Evolutionary conservation across 2,329 filamentous ascomycete species (phyloP).

Genomic region (Trichoderma harzianum): DNA sequence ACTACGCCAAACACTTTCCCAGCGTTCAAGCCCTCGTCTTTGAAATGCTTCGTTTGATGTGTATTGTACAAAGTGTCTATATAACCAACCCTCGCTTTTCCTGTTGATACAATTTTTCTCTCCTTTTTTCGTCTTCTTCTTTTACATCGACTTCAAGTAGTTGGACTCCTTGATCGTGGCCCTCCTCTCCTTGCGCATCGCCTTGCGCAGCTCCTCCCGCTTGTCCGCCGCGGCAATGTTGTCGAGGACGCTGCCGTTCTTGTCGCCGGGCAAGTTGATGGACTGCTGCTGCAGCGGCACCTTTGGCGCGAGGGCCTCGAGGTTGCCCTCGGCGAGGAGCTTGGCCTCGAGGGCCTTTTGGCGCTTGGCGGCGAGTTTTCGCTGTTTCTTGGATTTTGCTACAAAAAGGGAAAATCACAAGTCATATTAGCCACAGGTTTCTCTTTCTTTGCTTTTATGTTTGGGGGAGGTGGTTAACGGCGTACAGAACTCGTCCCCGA

Average conservation of each 20-base stretch:
- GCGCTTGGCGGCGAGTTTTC: constrained; percentile 66
- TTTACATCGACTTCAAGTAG: constrained; percentile 77
- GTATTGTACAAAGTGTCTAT: constrained; percentile 2
- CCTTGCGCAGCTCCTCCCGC: constrained; percentile 62
- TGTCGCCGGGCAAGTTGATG: constrained; percentile 63
- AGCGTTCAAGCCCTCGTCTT: neutral
- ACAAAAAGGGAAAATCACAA: neutral
- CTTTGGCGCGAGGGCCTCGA: constrained; percentile 63
- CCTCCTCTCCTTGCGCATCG: constrained; percentile 71
- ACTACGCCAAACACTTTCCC: neutral
- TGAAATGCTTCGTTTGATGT: neutral
- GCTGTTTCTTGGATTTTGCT: constrained; percentile 85
- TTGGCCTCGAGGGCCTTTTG: constrained; percentile 54
- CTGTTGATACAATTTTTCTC: constrained; percentile 25
- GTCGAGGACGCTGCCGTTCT: constrained; percentile 41
- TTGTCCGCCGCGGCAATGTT: constrained; percentile 47
- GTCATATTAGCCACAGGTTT: neutral
- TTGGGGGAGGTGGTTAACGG: constrained; percentile 24
- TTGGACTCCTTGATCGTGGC: constrained; percentile 79
- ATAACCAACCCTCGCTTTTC: too few relatives aligned
- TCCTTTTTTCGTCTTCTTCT: neutral
- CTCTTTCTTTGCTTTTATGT: neutral
- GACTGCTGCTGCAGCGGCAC: constrained; percentile 74
- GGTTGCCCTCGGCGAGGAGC: constrained; percentile 62
- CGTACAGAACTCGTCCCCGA: constrained; percentile 78